Percentiles rank a stretch among this genome's conserved stretches.
phyloP scores from a whole-genome alignment of 2,329 filamentous ascomycete genomes.

The Blastomyces emzantsi region DNA sequence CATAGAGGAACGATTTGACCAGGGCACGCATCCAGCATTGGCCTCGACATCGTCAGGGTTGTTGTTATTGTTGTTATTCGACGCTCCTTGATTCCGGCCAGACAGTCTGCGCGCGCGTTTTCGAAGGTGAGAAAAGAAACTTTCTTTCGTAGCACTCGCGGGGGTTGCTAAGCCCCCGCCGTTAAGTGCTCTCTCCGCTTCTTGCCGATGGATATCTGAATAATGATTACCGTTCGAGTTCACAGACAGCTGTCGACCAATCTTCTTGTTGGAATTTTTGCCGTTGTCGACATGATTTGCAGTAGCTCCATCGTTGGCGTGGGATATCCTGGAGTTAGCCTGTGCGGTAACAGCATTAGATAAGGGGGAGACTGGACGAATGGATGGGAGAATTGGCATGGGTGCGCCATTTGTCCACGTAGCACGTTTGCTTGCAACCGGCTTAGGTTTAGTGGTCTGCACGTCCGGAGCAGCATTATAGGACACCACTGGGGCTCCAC shows the following conservation, averaged over 20 bases:
- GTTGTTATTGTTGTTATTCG: conserved; percentile 44
- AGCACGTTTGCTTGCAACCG: conserved; percentile 65
- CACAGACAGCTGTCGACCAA: conserved; percentile 86
- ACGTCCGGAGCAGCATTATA: conserved; percentile 31
- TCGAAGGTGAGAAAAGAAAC: conserved; percentile 94
- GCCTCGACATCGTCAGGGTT: conserved; percentile 82
- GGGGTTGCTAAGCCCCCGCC: conserved; percentile 67
- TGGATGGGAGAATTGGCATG: conserved; percentile 92
- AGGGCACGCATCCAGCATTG: conserved; percentile 84
- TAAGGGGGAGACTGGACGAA: conserved; percentile 91
- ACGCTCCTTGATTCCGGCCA: conserved; percentile 76
- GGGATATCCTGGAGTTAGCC: conserved; percentile 57
- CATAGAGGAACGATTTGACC: conserved; percentile 80
- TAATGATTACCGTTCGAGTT: conserved; percentile 91
- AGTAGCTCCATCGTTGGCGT: conserved; percentile 41
- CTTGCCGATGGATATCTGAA: conserved; percentile 76
- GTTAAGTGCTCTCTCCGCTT: conserved; percentile 83
- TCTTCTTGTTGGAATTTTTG: conserved; percentile 68
- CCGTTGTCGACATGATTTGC: conserved; percentile 39
- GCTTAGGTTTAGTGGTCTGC: conserved; percentile 35
- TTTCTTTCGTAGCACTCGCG: conserved; percentile 64
- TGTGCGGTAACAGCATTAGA: conserved; percentile 88
- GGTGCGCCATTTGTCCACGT: conserved; percentile 91
- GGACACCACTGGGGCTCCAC: conserved; percentile 36
- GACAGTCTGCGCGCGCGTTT: conserved; percentile 90